Evolutionary conservation across 1,139 yeast genomes (phyloP), one percentile per base, ranked within the genome.

Genomic region (Hanseniaspora gamundiae): DNA sequence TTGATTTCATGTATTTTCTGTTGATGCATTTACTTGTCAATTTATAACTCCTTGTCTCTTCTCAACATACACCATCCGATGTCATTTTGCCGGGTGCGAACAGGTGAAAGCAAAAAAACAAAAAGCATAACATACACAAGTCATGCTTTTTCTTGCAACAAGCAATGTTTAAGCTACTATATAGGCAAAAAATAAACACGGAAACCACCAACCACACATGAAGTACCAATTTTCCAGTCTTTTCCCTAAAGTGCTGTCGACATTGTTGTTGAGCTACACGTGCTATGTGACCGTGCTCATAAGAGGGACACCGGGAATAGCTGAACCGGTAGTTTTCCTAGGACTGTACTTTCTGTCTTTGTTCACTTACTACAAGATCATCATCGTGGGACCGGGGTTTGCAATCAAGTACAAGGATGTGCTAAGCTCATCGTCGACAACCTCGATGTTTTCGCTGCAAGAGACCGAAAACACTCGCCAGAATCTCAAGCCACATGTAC

Each of bases 331-430:
- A 13, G 7, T 31, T 6, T 24, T 43, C 10, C 5, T 40, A 1
- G 3, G 20, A 1, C 21, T 40, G 4, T 28, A 36, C 4, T n/a
- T 51, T 1, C 13, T 54, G 1, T 51, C 57, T 2, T 27, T 69
- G 2, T 61, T 65, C 50, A 61, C 83, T 1, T 84, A 84, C 56
- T 66, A 64, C 50, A 58, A 72, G 47, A 76, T 83, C 2, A 72
- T 83, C 6, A 42, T 46, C 2, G 61, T 64, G 1, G 86, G 86
- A 1, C 78, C 88, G 0, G 88, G 88, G 0, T 66, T 73, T n/a
- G 83, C 87, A 0, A 50, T 61, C 33, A 78, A 75, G 9, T 30
- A 30, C 17, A 11, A 30, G 46, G 72, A 62, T 48, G 58, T 64
- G 0, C 76, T 71, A 35, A 55, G 76, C 17, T 46, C 49, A 17